These are phyloP conservation scores for Aspergillus pseudonomiae DNA, from an alignment of 2,329 filamentous ascomycete genomes.

Conservation along the genomic window DNA sequence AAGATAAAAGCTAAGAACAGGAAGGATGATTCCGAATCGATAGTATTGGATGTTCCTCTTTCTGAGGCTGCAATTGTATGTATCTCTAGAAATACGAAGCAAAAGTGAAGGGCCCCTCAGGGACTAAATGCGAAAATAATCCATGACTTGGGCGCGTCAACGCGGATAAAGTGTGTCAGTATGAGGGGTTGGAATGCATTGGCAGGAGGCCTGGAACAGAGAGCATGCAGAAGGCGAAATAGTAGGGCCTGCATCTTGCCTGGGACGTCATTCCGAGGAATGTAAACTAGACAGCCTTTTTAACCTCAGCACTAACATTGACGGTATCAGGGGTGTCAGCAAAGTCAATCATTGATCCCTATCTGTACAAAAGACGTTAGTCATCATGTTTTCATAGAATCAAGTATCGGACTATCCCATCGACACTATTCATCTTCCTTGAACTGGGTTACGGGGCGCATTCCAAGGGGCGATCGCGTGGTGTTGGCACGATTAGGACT, in stretches of 20 bases:
- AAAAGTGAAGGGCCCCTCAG: not conserved
- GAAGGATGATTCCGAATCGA: not conserved
- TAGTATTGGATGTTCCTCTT: not conserved
- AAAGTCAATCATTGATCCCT: not conserved
- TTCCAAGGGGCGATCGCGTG: constrained; percentile 1
- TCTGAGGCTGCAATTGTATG: not conserved
- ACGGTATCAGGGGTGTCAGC: not conserved
- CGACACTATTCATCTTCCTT: not conserved
- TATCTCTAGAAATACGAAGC: constrained; percentile 2
- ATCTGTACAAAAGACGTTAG: not conserved
- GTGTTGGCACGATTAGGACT: not conserved
- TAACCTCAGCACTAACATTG: not conserved
- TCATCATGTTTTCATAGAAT: not conserved
- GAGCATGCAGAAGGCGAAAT: not conserved
- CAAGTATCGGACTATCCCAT: not conserved
- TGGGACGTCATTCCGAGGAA: constrained; percentile 11
- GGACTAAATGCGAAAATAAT: constrained; percentile 15
- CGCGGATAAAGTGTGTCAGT: constrained; percentile 14
- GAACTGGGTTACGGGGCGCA: constrained; percentile 4
- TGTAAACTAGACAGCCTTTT: constrained; percentile 1
- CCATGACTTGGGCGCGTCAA: constrained; percentile 23
- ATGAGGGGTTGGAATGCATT: constrained; percentile 24
- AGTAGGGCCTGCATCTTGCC: not conserved
- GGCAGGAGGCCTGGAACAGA: constrained; percentile 9
- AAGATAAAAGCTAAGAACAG: not conserved